These are phyloP conservation scores for Schwanniomyces occidentalis DNA, from an alignment of 805 yeast genomes.

Conservation along the genomic window DNA sequence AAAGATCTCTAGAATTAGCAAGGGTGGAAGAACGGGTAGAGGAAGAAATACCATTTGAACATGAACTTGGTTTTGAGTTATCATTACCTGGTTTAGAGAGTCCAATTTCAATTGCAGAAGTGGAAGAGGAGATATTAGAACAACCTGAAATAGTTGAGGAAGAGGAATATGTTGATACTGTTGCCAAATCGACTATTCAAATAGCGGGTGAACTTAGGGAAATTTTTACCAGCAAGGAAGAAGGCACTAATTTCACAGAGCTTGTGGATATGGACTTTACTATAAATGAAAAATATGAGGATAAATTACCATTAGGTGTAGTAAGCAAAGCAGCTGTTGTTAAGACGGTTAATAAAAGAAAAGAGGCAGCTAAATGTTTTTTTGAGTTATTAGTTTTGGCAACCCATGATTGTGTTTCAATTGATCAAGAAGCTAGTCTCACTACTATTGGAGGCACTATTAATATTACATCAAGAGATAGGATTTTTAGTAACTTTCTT, in stretches of 20 bases:
- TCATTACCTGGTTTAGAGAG: conserved; percentile 9
- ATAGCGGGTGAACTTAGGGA: conserved; percentile 50
- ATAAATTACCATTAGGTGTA: conserved; percentile 21
- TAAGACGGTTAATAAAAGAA: conserved; percentile 36
- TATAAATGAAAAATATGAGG: conserved; percentile 12
- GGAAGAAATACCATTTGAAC: conserved; percentile 23
- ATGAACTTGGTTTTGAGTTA: conserved; percentile 16
- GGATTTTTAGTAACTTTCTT: conserved; percentile 19
- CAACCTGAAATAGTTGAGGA: conserved; percentile 15
- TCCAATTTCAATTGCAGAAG: conserved; percentile 4
- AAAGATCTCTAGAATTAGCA: conserved; percentile 28
- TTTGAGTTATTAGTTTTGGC: conserved; percentile 84
- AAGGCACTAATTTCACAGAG: conserved; percentile 32
- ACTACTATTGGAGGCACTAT: conserved; percentile 57
- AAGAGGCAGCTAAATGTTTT: conserved; percentile 70
- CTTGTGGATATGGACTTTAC: conserved; percentile 39
- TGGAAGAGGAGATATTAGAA: background rate
- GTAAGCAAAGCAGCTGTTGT: conserved; percentile 8
- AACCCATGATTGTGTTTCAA: conserved; percentile 65
- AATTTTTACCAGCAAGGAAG: conserved; percentile 22
- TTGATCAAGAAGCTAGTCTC: conserved; percentile 49
- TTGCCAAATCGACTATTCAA: conserved; percentile 51
- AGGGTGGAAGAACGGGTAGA: conserved; percentile 18
- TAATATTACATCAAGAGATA: conserved; percentile 46
- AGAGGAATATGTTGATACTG: conserved; percentile 23